Conservation (phyloP, 108 stramenopile genomes). For the Conticribra weissflogii region DNA sequence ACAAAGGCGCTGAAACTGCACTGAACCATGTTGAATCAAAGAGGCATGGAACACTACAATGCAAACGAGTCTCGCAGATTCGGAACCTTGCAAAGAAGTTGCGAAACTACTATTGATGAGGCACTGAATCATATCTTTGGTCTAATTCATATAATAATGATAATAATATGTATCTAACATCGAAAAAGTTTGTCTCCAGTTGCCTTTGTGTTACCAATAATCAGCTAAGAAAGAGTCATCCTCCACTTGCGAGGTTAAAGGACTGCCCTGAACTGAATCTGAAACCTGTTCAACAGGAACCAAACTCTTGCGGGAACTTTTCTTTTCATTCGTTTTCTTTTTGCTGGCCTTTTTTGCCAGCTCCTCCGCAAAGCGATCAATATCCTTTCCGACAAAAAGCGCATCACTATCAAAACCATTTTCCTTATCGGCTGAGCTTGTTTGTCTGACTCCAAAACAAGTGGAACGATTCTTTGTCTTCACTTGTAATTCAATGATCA, state of each 20-base stretch:
- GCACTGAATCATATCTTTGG: too few relatives aligned
- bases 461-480: neutral
- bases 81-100: constrained; percentile 1
- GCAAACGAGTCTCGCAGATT: constrained; percentile 21
- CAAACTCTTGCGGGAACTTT: neutral
- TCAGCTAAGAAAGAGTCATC: neutral
- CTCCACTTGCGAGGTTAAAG: neutral
- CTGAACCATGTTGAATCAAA: constrained; percentile 36
- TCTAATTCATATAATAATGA: neutral
- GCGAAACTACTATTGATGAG: neutral
- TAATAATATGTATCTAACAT: constrained; percentile 4
- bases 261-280: neutral
- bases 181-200: too few relatives aligned
- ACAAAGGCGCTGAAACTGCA: constrained; percentile 30
- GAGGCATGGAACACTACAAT: neutral
- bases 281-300: neutral
- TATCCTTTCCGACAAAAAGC: neutral
- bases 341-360: constrained; percentile 17
- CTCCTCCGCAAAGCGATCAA: constrained; percentile 26
- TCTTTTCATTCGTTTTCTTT: neutral
- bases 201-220: too few relatives aligned
- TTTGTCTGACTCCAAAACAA: constrained; percentile 7
- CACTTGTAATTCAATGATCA: constrained; percentile 11
- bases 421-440: too few relatives aligned
- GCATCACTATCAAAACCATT: neutral